These are phyloP conservation scores for Citrus reticulata DNA, from an alignment of 345 rosid species.

Conservation along the genomic window DNA sequence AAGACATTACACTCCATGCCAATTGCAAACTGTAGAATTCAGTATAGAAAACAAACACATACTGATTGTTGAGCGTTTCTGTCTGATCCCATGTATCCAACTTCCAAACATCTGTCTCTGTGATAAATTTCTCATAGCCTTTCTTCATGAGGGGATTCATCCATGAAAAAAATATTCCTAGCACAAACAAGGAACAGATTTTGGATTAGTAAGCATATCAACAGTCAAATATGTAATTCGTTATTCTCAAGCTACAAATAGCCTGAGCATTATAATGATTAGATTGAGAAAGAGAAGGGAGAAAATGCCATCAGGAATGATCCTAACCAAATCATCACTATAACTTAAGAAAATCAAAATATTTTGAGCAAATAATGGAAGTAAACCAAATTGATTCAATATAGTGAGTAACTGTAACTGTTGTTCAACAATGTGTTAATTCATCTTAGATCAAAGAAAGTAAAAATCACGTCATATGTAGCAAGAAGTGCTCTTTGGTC, in stretches of 20 bases:
- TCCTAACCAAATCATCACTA: constrained; percentile 5
- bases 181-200: neutral
- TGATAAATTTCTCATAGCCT: constrained; percentile 85
- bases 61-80: constrained; percentile 73
- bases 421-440: neutral
- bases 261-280: neutral
- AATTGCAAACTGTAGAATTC: constrained; percentile 15
- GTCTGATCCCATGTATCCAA: constrained; percentile 91
- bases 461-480: neutral
- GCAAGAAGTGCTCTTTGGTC: neutral
- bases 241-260: neutral
- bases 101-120: constrained; percentile 94
- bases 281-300: neutral
- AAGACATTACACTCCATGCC: constrained; percentile 17
- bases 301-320: neutral
- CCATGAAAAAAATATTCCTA: constrained; percentile 76
- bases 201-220: constrained; percentile 10
- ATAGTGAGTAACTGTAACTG: neutral
- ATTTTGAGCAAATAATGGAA: neutral
- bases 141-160: constrained; percentile 82
- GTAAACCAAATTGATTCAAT: neutral
- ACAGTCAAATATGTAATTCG: neutral
- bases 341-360: neutral
- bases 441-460: neutral
- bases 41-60: constrained; percentile 10